phyloP scores from a whole-genome alignment of 257 asterid species.

The Sherardia arvensis region DNA sequence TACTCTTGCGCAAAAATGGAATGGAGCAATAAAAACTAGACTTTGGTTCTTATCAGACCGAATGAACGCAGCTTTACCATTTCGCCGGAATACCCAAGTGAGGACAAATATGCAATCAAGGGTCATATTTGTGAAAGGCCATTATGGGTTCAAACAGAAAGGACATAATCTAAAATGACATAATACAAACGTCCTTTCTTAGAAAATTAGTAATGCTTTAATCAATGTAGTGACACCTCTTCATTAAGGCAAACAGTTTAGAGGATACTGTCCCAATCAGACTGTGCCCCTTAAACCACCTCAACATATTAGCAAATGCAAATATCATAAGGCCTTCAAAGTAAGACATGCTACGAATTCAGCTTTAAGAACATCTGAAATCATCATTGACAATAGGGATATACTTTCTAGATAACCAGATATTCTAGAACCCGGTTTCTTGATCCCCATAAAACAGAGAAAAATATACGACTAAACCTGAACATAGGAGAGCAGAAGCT shows the following conservation, averaged over 20 bases:
- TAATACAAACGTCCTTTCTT: not conserved
- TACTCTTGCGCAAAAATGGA: too few species aligned
- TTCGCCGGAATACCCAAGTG: too few species aligned
- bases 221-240: not conserved
- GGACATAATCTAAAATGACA: not conserved
- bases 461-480: not conserved
- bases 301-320: not conserved
- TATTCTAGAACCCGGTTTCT: not conserved
- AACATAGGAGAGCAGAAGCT: conserved; percentile 36
- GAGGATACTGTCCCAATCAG: not conserved
- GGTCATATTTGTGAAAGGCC: not conserved
- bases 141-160: not conserved
- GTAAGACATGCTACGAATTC: not conserved
- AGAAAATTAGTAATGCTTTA: not conserved
- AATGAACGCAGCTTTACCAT: too few species aligned
- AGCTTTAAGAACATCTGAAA: not conserved
- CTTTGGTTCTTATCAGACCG: too few species aligned
- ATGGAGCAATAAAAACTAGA: too few species aligned
- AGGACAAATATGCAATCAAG: not conserved
- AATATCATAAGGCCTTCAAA: not conserved
- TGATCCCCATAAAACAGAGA: not conserved
- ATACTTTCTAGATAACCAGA: not conserved
- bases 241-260: not conserved
- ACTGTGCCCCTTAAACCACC: not conserved
- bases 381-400: not conserved